Evolutionary conservation across 2,329 filamentous ascomycete genomes (phyloP), one percentile per base, ranked within the genome.

Genomic region (Bertia moriformis): DNA sequence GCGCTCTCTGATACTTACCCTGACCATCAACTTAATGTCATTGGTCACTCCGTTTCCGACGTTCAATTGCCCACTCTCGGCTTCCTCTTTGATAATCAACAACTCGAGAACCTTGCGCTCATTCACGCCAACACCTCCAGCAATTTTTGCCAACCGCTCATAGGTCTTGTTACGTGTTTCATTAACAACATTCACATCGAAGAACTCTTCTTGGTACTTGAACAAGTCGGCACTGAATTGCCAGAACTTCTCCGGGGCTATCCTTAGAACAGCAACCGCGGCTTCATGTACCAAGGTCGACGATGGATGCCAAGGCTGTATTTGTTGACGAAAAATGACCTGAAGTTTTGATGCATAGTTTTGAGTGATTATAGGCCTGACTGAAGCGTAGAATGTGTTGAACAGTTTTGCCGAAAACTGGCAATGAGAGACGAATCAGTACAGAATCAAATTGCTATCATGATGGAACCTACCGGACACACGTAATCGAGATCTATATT

Each of bases 231-330:
- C 63, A 48, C 66, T 72, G 55, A 80, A 83, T 2, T 65, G 60
- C 65, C 71, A 81, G 60, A 82, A 83, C 43, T 71, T 72, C 18
- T 65, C 59, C 0, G 72, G 69, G 4, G 69, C 56, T 7, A 76
- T 51, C 24, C 63, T 64, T 39, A 80, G 62, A 1, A 83, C 75
- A 0, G 78, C 78, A 38, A 72, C 66, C 2, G 63, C 78, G 30
- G 78, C 76, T 63, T 83, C 79, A 49, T 75, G 71, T 14, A 64
- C 62, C 3, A 73, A 55, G 1, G 69, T 73, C n/a, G 62, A 73
- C 4, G 71, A 76, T 3, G 78, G 78, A 51, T 83, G 78, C 78
- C 78, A 81, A 10, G 77, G 75, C 51, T 82, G 76, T 47, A 82
- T 71, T 46, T 82, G 78, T 47, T 79, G 78, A 14, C 77, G 68